Evolutionary conservation across 73 alveolate species (phyloP), one percentile per base, ranked within the genome.

Genomic region (Symbiodinium pilosum): DNA sequence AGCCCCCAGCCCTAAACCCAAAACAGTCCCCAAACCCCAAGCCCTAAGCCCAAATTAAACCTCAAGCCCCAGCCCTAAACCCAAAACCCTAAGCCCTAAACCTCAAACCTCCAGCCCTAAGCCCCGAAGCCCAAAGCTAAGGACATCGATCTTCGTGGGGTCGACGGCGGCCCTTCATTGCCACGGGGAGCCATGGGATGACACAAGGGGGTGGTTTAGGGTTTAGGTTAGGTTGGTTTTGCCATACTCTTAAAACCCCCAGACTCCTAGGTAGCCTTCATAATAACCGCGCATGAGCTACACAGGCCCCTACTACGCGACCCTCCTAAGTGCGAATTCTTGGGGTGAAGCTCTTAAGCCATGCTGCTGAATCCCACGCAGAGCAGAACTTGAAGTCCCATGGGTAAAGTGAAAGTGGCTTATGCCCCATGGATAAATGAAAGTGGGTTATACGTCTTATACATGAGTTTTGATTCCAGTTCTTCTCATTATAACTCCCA

Each of bases 81-180:
- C 73, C 73, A 16, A 56, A 5, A 56, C 73, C 73, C 73, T 56
- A 56, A 5, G 32, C 73, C 73, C 73, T 20, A 56, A 56, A 56
- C 73, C 73, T 32, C 21, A 56, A 56, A 56, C 73, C 73, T 32
- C n/a, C 9, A 56, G 21, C 73, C 73, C 73, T 56, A 56, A 56
- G 21, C 73, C 73, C 73, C 21, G 21, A 56, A 56, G 34, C 73
- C 34, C 32, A 0, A 28, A 8, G 39, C 41, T 38, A 7, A 64
- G 81, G 81, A 32, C 95, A 88, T 34, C 95, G 95, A 26, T 59
- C 86, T 40, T 64, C 86, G 39, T 88, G 95, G 95, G 95, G 95
- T 21, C 71, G 38, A 36, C 30, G 95, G 71, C 85, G 85, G 44
- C 81, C 81, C 26, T 88, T 88, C 86, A 88, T 88, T 21, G 24